Evolutionary conservation across 257 asterid genomes (phyloP).

Genomic region (Avicennia marina): DNA sequence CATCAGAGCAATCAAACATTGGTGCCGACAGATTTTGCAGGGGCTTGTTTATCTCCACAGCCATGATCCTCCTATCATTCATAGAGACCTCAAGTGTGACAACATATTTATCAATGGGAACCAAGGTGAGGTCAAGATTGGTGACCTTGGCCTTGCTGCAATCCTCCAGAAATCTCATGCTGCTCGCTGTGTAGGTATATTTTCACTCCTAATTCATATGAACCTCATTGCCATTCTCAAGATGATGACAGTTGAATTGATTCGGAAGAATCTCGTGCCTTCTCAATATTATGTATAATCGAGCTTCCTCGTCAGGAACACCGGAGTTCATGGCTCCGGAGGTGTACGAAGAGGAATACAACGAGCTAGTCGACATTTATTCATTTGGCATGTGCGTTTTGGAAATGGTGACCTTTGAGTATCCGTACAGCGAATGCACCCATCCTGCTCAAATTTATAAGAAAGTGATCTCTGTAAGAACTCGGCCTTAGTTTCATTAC

Average conservation of each 20-base stretch:
- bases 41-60: slow-evolving; percentile 83
- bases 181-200: slow-evolving; percentile 77
- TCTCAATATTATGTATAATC: neutral
- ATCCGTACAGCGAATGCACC: slow-evolving; percentile 83
- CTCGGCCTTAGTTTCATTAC: neutral
- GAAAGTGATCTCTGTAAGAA: slow-evolving; percentile 79
- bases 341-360: slow-evolving; percentile 79
- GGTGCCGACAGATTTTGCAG: slow-evolving; percentile 82
- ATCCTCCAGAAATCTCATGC: slow-evolving; percentile 73
- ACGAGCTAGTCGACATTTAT: slow-evolving; percentile 77
- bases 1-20: slow-evolving; percentile 75
- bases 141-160: slow-evolving; percentile 90
- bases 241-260: neutral
- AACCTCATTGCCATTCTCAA: neutral
- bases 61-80: slow-evolving; percentile 82
- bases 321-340: slow-evolving; percentile 97
- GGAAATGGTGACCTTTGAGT: slow-evolving; percentile 87
- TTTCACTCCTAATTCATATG: neutral
- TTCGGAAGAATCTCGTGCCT: neutral
- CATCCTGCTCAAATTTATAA: slow-evolving; percentile 89
- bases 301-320: slow-evolving; percentile 40
- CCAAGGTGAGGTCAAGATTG: slow-evolving; percentile 86
- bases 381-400: slow-evolving; percentile 87
- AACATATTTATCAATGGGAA: slow-evolving; percentile 84
- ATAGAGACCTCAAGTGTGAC: slow-evolving; percentile 89